Evolutionary conservation across 129 eudicot species (phyloP).

Genomic region (Erigeron canadensis): DNA sequence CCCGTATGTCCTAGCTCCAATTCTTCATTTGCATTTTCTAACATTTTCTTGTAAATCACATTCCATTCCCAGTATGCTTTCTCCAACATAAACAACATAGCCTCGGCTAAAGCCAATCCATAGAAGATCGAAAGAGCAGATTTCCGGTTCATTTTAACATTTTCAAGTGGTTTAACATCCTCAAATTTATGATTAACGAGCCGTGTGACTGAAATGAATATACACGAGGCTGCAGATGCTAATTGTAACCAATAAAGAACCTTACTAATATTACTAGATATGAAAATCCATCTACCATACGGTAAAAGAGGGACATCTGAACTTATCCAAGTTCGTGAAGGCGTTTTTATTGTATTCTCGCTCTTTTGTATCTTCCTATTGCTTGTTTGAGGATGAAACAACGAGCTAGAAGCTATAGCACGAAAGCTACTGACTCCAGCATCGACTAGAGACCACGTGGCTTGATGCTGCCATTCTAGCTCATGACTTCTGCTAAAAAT

Average conservation of each 20-base stretch:
- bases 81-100: constrained; percentile 78
- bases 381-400: constrained; percentile 16
- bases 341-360: constrained; percentile 6
- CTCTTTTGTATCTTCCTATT: constrained; percentile 11
- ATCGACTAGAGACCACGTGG: constrained; percentile 79
- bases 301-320: constrained; percentile 86
- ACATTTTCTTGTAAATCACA: constrained; percentile 42
- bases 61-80: constrained; percentile 91
- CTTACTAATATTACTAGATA: constrained; percentile 66
- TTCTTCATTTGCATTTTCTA: constrained; percentile 66
- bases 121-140: constrained; percentile 74
- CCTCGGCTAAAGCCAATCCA: constrained; percentile 81
- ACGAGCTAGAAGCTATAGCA: constrained; percentile 52
- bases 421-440: constrained; percentile 68
- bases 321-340: constrained; percentile 64
- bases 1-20: constrained; percentile 73
- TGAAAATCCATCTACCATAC: constrained; percentile 62
- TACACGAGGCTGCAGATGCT: constrained; percentile 65
- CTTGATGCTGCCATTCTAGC: constrained; percentile 98
- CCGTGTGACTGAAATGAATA: constrained; percentile 61
- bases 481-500: constrained; percentile 91
- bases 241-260: constrained; percentile 79
- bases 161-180: constrained; percentile 31
- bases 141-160: constrained; percentile 54
- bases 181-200: constrained; percentile 55